Conservation (phyloP, 208 protist genomes). For the Crithidia brevicula region DNA sequence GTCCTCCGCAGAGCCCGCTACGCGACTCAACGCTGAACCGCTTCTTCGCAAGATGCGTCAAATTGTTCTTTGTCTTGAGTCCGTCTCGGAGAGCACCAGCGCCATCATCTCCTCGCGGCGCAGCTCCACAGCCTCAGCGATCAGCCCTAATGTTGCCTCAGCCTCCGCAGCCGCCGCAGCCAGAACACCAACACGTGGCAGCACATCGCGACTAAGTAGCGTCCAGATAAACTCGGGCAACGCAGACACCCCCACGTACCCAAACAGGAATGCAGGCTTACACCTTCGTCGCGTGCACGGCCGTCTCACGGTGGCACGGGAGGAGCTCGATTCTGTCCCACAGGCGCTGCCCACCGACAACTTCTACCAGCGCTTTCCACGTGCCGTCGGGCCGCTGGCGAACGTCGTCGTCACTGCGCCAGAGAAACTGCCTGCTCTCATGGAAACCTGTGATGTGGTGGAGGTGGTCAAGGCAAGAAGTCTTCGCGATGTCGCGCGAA, state of each 20-base stretch:
- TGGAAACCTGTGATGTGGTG: not conserved
- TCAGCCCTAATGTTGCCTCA: not conserved
- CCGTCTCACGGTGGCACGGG: not conserved
- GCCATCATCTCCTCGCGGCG: not conserved
- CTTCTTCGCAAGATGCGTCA: not conserved
- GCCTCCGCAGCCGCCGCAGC: not conserved
- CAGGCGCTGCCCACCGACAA: constrained; percentile 3
- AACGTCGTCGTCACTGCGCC: constrained; percentile 7
- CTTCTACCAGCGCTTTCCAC: constrained; percentile 14
- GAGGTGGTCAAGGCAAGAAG: not conserved
- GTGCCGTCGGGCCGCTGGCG: constrained; percentile 12
- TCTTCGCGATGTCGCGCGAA: not conserved
- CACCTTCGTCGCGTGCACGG: not conserved
- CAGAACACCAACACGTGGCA: not conserved
- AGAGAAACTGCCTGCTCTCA: not conserved
- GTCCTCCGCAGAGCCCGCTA: not conserved
- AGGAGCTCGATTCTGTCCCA: not conserved
- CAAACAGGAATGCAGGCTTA: not conserved
- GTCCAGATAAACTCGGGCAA: too few species aligned
- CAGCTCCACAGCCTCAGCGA: not conserved
- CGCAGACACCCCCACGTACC: too few species aligned
- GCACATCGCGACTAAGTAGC: not conserved
- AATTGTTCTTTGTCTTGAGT: not conserved
- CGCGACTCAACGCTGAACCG: not conserved
- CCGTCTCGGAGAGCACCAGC: not conserved